Base-by-base conservation (phyloP, 805 yeast genomes). In the Ogataea chonburiensis region DNA sequence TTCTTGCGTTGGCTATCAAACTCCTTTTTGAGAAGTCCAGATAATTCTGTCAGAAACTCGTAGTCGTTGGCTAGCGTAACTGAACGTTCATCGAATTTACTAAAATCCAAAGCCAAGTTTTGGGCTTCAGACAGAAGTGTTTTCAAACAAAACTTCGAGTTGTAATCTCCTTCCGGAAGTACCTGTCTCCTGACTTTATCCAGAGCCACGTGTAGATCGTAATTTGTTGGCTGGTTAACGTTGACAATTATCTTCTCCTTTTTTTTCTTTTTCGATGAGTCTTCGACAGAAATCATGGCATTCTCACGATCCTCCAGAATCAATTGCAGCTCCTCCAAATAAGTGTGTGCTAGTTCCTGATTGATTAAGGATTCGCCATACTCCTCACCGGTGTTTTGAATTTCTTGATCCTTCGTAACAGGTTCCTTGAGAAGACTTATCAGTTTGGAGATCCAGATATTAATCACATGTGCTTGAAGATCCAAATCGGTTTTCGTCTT, bases 361-460 rank as follows among this genome's bases (percentile, higher is more conserved):
- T 75, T 80, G 26, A 77, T 75, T 31, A 91, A 64, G 0, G 95
- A 79, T 4, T 71, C 73, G 9, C 76, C 79, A 58, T 89, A 93
- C 51, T 88, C 97, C 32, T 77, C 83, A 10, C 89, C 88, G 34
- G 80, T 77, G 3, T 51, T 54, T 9, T 51, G 50, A 18, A 46
- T 58, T 3, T 34, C 45, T 10, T 45, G 57, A 4, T 38, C 45
- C 11, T 31, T 35, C 1, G 50, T 61, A 5, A 84, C 65, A 0
- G 77, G 77, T n/a, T 64, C 65, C 22, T 63, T 52, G 31, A 85
- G 59, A 10, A 77, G 55, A 2, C 46, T 46, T 4, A 60, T 49
- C 34, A 81, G 55, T 11, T 68, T 63, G 0, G 52, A 51, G 40
- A 77, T 53, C 81, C 84, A 77, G 5, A 53, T 49, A 46, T 79